Evolutionary conservation across 1,284 basidiomycete genomes (phyloP), one percentile per base, ranked within the genome.

Genomic region (Sphagnurus paluster): DNA sequence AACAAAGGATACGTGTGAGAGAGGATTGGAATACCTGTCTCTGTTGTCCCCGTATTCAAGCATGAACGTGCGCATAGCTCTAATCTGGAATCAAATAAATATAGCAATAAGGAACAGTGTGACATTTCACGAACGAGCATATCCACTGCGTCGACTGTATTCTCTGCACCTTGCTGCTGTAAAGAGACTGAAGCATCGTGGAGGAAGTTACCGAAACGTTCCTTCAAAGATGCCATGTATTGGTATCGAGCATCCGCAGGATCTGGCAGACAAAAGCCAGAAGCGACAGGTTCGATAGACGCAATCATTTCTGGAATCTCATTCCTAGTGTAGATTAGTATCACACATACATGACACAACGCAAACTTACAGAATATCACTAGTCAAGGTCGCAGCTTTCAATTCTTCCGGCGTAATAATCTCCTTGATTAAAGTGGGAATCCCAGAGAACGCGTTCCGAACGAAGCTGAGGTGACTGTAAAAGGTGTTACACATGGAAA

Each of bases 111-210:
- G 28, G n/a, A n/a, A n/a, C 4, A 17, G 37, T 13, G 10, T 20
- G 19, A 49, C 25, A 16, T 17, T 39, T 23, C 20, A 69, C 75
- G 49, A 52, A 87, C 83, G 48, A 88, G 69, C 56, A 79, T 76
- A 52, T 82, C 74, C 32, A 94, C 88, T 8, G 88, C 84, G 65
- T 96, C 93, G 23, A 96, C 86, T 11, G 90, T 93, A 57, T 92
- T 93, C 65, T 93, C 90, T 56, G 86, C 87, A 5, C 86, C 88
- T 58, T 89, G 84, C 43, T 80, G 74, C 28, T 76, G 75, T 49
- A 91, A 67, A 17, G 78, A 78, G 4, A 72, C 68, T 1, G 91
- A 92, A 2, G 91, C 89, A 8, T 74, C 67, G 54, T 88, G 84
- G 28, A 96, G 68, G 53, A 91, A 80, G 24, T 73, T 66, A 1